Evolutionary conservation across 2,329 filamentous ascomycete genomes (phyloP), one percentile per base, ranked within the genome.

Genomic region (Fusarium coffeatum): DNA sequence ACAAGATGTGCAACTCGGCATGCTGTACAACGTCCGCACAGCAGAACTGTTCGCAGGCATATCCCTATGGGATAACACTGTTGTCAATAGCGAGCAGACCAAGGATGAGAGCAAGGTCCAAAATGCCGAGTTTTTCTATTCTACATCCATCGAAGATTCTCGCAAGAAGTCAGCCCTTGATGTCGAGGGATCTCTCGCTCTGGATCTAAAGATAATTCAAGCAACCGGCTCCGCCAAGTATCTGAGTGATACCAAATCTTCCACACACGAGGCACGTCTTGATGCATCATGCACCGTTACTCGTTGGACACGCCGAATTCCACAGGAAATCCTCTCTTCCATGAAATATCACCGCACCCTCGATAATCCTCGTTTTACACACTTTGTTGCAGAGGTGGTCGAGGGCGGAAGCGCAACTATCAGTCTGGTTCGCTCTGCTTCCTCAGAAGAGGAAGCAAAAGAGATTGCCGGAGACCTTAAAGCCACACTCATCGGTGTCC

Each of bases 241-340:
- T 42, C 49, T 53, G 9, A 53, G 49, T 11, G 49, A 53, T 30
- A 53, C 49, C 23, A 53, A 53, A 30, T 42, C 49, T 40, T 41
- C 34, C n/a, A 53, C 49, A 13, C 49, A 53, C 25, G 49, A 53
- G 37, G 49, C 49, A 27, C 49, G 49, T 18, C 49, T 53, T 18
- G 49, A 53, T 42, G 49, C 49, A 42, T 53, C 49, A 28, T 53
- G 49, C 37, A 53, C 49, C 25, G 49, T 53, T 28, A 53, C 49
- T 22, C 49, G 49, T 18, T 53, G 49, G 49, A 53, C 49, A 10
- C 49, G 49, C 34, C 49, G 49, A 28, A 53, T 53, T 30, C 49
- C 49, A 30, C 32, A 41, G 34, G 49, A 53, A 53, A 18, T 37
- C 25, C 49, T 53, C n/a, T 53, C 49, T 53, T 53, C 49, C 12